A percentile compares a stretch with the other conserved stretches of the same genome.
These are phyloP conservation scores for Aspergillus olivimuriae DNA, from an alignment of 495 filamentous ascomycete species.

Conservation along the genomic window DNA sequence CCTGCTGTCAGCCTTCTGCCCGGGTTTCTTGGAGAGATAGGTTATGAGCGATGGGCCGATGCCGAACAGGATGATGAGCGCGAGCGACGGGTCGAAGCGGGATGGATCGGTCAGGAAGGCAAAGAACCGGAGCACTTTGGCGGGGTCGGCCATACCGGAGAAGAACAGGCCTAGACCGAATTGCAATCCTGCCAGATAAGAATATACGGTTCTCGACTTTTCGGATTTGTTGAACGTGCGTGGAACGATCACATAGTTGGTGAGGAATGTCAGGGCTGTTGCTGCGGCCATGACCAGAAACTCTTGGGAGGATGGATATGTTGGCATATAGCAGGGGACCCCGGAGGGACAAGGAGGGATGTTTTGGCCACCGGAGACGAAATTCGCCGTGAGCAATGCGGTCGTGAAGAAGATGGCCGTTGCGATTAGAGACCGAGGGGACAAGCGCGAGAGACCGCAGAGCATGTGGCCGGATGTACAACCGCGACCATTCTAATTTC, in stretches of 20 bases:
- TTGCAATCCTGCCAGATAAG: conserved; percentile 42
- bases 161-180: conserved; percentile 51
- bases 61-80: conserved; percentile 45
- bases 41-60: conserved; percentile 39
- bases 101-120: conserved; percentile 35
- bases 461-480: conserved; percentile 60
- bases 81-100: conserved; percentile 49
- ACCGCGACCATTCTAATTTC: conserved; percentile 40
- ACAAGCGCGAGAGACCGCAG: conserved; percentile 49
- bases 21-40: conserved; percentile 27
- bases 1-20: conserved; percentile 14
- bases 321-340: conserved; percentile 43
- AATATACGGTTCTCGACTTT: conserved; percentile 21
- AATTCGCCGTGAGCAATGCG: conserved; percentile 44
- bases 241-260: conserved; percentile 26
- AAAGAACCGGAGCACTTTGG: conserved; percentile 51
- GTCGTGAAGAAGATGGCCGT: conserved; percentile 50
- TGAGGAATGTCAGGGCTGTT: conserved; percentile 26
- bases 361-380: conserved; percentile 20
- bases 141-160: conserved; percentile 48
- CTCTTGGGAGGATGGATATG: conserved; percentile 36
- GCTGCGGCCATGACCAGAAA: conserved; percentile 27
- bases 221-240: conserved; percentile 21
- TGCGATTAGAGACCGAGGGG: conserved; percentile 45
- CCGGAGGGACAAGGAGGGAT: conserved; percentile 30